phyloP scores from a whole-genome alignment of 129 eudicot genomes.

The Flaveria bidentis region DNA sequence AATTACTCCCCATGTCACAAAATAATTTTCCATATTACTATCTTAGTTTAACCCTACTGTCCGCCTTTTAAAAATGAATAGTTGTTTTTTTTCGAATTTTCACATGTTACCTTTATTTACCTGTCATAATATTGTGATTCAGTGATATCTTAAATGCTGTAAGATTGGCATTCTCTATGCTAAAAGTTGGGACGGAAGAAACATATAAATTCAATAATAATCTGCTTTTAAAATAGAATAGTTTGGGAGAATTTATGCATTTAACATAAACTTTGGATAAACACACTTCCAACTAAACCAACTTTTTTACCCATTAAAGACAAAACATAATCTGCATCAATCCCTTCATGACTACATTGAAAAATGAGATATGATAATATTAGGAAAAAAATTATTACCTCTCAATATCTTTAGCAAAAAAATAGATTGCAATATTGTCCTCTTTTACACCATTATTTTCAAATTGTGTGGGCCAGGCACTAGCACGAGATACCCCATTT shows the following conservation, averaged over 20 bases:
- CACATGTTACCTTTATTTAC: neutral
- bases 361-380: neutral
- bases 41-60: neutral
- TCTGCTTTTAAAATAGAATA: no score
- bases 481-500: conserved; percentile 68
- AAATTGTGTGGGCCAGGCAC: conserved; percentile 84
- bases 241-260: neutral
- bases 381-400: conserved; percentile 43
- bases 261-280: neutral
- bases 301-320: neutral
- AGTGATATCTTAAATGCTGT: neutral
- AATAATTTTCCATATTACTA: neutral
- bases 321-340: neutral
- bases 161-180: no score
- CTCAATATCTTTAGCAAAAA: conserved; percentile 77
- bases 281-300: neutral
- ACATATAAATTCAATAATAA: no score
- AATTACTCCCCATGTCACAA: neutral
- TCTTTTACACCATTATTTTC: conserved; percentile 64
- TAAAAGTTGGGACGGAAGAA: no score
- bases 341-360: neutral
- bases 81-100: no score
- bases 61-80: no score
- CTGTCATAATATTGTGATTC: neutral
- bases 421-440: conserved; percentile 73